Evolutionary conservation across 225 moss, liverwort and hornwort species (phyloP).

Genomic region (Physcomitrellopsis africana): DNA sequence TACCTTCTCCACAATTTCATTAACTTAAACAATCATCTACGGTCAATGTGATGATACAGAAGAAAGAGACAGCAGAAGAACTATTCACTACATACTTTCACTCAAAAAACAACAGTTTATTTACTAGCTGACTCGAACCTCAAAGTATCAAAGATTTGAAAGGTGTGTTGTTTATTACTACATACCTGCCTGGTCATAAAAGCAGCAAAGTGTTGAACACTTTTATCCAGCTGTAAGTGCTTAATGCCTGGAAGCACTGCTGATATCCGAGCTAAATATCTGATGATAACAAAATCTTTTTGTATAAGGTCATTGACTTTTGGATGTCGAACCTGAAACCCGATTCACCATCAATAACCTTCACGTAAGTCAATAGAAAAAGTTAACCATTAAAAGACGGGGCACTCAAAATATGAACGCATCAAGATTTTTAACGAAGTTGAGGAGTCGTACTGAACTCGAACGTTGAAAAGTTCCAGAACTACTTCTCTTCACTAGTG

Average conservation of each 20-base stretch:
- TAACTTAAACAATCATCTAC: not conserved
- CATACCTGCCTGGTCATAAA: conserved; percentile 86
- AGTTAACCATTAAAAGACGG: not conserved
- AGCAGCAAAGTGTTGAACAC: conserved; percentile 78
- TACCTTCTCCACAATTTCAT: not conserved
- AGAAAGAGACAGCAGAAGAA: not conserved
- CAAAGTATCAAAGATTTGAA: not conserved
- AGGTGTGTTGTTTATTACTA: not conserved
- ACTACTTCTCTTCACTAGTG: too few species aligned
- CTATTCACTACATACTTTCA: not conserved
- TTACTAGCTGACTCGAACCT: not conserved
- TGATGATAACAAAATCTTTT: conserved; percentile 75
- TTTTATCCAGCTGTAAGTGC: conserved; percentile 76
- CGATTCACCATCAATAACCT: conserved; percentile 20
- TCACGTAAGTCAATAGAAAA: not conserved
- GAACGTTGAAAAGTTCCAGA: too few species aligned
- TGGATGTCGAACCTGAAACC: conserved; percentile 72
- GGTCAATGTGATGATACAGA: not conserved
- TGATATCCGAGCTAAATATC: conserved; percentile 64
- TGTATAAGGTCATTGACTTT: conserved; percentile 63
- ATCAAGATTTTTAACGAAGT: too few species aligned
- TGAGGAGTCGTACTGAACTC: too few species aligned
- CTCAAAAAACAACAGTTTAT: not conserved
- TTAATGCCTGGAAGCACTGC: conserved; percentile 61
- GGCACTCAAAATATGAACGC: not conserved